Base-by-base conservation (phyloP, 345 rosid genomes). In the Salix koriyanagi region DNA sequence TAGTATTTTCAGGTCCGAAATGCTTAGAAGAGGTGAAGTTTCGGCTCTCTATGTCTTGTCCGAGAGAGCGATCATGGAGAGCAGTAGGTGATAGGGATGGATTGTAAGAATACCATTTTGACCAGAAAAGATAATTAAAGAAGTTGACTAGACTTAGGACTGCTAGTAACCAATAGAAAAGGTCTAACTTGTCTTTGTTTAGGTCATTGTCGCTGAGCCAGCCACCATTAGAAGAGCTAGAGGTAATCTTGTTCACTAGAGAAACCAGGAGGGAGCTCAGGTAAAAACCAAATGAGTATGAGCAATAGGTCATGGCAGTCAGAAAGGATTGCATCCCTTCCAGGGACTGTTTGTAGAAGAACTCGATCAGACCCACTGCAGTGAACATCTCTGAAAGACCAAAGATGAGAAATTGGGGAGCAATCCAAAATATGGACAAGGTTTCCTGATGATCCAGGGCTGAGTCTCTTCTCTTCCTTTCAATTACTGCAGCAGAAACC, bases 141-240 rank as follows among this genome's bases (percentile, higher is more conserved):
- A 90, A 89, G 82, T 84, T 92, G 81, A 88, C 44, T 56, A 88
- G 67, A 70, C 97, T 86, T 44, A 90, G 76, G 41, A 73, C 76
- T 54, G 97, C 92, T 75, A 92, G 81, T 70, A 89, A 78, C 91
- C 93, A 92, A 75, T 90, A 92, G 81, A 92, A 92, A 44, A 84
- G 86, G 84, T 92, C 88, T 34, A 89, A 78, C 71, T 85, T 87
- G 54, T 87, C 89, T 36, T 83, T 83, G 81, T 89, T 89, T 8
- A 88, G 74, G 79, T 89, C 87, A 52, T 87, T 85, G 32, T 86
- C 87, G 12, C 86, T 82, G 21, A 92, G 81, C 97, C 95, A 92
- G 39, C 95, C 97, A 69, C 78, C 73, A 4, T 75, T 79, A 11
- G 82, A 67, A 15, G 79, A 36, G 69, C 80, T 80, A 14, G 85